Evolutionary conservation across 2,329 filamentous ascomycete species (phyloP), one percentile per base, ranked within the genome.

Genomic region (Aspergillus spinulosporus): DNA sequence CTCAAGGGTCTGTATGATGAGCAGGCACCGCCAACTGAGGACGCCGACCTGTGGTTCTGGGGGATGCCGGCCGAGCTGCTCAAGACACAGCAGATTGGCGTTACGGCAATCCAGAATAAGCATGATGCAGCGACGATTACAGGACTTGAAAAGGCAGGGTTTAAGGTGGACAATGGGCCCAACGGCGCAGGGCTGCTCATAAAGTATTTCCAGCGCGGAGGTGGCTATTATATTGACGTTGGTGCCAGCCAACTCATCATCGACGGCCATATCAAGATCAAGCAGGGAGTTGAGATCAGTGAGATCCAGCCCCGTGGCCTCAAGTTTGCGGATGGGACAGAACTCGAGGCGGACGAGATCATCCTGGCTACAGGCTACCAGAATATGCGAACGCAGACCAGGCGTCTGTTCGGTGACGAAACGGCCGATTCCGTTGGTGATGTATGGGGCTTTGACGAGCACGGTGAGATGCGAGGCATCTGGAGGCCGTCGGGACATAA

Each of bases 151-250:
- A 79, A 75, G 34, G 85, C 77, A 0, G 87, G 87, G 0, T 88
- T 89, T 76, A 79, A 79, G 51, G 69, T 84, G 0, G 85, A 88
- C 71, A 87, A 67, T 0, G 86, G 85, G 0, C 80, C 83, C 0
- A 78, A 85, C 52, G 80, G 75, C 0, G 75, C 79, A 0, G 86
- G 86, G 0, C 74, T 88, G 1, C 78, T 83, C 56, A 70, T 82
- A 52, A 87, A 88, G 68, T 88, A 88, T 65, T 78, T 86, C 59
- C 83, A 86, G 61, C 80, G 83, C 2, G 85, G 85, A 1, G 87
- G 87, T 0, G 86, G 87, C 0, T 89, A 88, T 66, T 89, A 89
- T 70, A 86, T 89, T 59, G 84, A 89, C 58, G 84, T 88, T 1
- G 87, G 87, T 0, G 82, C 81, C 0, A 83, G 82, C 0, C 72